Percentiles rank a stretch among this genome's conserved stretches.
These are phyloP conservation scores for Pseudonectria foliicola DNA, from an alignment of 2,329 filamentous ascomycete genomes.

Conservation along the genomic window DNA sequence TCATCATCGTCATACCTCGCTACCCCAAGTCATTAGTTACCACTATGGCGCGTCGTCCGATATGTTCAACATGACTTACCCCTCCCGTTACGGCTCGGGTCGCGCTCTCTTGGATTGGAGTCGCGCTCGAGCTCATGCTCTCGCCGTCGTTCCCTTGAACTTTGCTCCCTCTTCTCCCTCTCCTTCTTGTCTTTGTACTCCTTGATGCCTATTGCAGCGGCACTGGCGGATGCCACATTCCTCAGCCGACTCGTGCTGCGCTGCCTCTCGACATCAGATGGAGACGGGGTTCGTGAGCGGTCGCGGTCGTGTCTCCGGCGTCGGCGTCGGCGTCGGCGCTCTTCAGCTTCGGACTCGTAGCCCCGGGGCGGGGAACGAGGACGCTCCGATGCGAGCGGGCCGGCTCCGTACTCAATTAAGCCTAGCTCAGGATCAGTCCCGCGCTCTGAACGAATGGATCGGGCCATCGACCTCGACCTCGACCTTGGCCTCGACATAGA, in stretches of 20 bases:
- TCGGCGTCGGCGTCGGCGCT: slow-evolving; percentile 30
- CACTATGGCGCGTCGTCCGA: slow-evolving; percentile 2
- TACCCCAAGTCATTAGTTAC: slow-evolving; percentile 9
- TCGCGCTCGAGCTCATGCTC: slow-evolving; percentile 15
- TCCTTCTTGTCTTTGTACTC: slow-evolving; percentile 45
- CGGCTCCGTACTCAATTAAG: slow-evolving; percentile 59
- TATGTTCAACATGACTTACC: slow-evolving; percentile 18
- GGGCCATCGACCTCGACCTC: slow-evolving; percentile 46
- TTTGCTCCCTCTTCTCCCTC: slow-evolving; percentile 26
- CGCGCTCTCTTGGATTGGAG: slow-evolving; percentile 2
- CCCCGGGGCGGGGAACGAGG: slow-evolving; percentile 28
- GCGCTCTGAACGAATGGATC: slow-evolving; percentile 43
- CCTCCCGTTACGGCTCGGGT: slow-evolving; percentile 24
- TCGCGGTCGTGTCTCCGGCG: slow-evolving; percentile 32
- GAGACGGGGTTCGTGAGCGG: slow-evolving; percentile 24
- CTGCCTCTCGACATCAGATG: slow-evolving; percentile 32
- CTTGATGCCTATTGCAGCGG: slow-evolving; percentile 56
- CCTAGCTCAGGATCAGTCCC: slow-evolving; percentile 60
- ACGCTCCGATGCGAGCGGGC: slow-evolving; percentile 43
- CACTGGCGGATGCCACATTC: slow-evolving; percentile 50
- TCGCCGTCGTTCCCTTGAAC: slow-evolving; percentile 26
- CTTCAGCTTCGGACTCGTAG: slow-evolving; percentile 44
- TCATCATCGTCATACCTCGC: slow-evolving; percentile 17
- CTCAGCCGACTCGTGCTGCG: slow-evolving; percentile 49
- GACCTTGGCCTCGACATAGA: slow-evolving; percentile 41